These are phyloP conservation scores for Beta corolliflora DNA, from an alignment of 179 eudicot species.

Conservation along the genomic window DNA sequence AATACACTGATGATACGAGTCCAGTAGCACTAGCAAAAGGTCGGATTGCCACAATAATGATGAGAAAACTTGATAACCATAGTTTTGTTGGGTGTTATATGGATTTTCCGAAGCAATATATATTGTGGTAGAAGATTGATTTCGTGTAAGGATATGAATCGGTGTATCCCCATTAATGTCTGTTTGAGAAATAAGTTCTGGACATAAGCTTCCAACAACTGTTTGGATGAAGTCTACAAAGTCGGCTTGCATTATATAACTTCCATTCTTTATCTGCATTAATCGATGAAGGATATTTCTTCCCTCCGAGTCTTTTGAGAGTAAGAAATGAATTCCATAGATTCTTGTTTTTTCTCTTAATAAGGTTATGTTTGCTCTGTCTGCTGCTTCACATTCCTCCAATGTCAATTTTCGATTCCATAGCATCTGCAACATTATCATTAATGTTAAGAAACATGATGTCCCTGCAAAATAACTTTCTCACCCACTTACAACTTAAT, in stretches of 20 bases:
- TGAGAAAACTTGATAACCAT: not conserved
- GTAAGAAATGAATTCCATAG: not conserved
- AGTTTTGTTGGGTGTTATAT: not conserved
- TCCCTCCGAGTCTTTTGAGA: not conserved
- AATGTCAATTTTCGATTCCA: not conserved
- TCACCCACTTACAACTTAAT: too few relatives aligned
- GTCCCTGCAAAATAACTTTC: too few relatives aligned
- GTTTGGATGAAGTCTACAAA: too few relatives aligned
- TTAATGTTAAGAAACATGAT: too few relatives aligned
- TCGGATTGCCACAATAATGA: not conserved
- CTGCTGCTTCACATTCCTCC: slow-evolving; percentile 6
- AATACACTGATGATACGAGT: not conserved
- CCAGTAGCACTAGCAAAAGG: not conserved
- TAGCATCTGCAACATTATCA: not conserved
- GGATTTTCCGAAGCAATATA: not conserved
- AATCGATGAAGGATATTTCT: slow-evolving; percentile 14
- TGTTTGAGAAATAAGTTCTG: too few relatives aligned
- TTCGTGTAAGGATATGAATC: slow-evolving; percentile 2
- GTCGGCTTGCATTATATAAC: not conserved
- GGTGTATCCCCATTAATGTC: slow-evolving; percentile 2
- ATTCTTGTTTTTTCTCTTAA: not conserved
- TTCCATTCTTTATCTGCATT: not conserved
- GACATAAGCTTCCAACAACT: too few relatives aligned
- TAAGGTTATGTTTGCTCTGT: not conserved
- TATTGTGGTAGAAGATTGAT: not conserved